Base-by-base conservation (phyloP, 2,329 filamentous ascomycete species). In the Aspergillus thermomutatus region DNA sequence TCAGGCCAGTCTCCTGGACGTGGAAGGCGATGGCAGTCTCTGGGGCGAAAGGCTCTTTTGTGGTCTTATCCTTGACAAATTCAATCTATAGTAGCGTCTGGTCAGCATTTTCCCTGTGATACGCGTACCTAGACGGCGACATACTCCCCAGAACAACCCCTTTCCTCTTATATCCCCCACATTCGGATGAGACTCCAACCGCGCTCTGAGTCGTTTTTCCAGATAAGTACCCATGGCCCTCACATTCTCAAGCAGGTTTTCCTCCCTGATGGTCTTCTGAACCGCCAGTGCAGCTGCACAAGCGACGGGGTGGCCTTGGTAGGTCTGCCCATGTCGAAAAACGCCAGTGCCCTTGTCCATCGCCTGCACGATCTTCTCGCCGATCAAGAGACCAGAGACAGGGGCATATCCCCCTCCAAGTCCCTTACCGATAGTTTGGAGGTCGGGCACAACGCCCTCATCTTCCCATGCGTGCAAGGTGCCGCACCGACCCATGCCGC, bases 231-330 rank as follows among this genome's bases (percentile, higher is more conserved):
- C 88, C 73, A 85, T 83, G 0, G 63, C 66, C 3, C 70, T 69
- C 2, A 87, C 85, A 62, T 88, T 88, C 1, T 78, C 72, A 0
- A 91, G 67, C 1, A 91, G 69, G 2, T 81, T 74, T 0, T 87
- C 79, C 14, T 85, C 72, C 5, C 77, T 68, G 23, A 90, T 79
- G 27, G 87, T 83, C 31, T 72, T 86, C 48, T 85, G 84, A 0
- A 89, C 76, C 0, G 84, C 87, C 0, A 86, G 82, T 0, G 85
- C 84, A 11, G 80, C 82, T 17, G 80, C 80, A 65, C 83, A 86
- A 2, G 77, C 79, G 14, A 84, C 62, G 0, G 84, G 80, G 63
- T 83, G 81, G 76, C 61, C 86, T 83, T 72, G 89, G 82, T 61
- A 87, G 72, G 86, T 69, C 71, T 87, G 83, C 0, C 83, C 84